Evolutionary conservation across 202 grass and related monocot genomes (phyloP).

Genomic region (Zoysia matrella): DNA sequence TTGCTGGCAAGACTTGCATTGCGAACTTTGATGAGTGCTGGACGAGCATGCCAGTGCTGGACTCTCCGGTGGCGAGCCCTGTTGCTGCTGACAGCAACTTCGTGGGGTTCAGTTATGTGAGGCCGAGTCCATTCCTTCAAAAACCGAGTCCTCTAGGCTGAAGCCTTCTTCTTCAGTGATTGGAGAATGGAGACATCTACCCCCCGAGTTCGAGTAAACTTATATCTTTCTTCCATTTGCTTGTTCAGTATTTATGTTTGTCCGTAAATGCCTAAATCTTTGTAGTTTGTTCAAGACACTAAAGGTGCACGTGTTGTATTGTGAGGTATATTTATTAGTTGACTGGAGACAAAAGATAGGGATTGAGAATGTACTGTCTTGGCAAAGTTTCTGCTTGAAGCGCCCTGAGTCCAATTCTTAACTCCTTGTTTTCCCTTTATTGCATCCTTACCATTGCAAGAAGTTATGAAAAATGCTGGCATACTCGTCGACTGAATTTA

Average conservation of each 20-base stretch:
- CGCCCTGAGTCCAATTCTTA: not conserved
- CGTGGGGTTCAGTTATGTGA: slow-evolving; percentile 69
- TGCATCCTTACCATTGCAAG: not conserved
- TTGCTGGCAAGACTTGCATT: slow-evolving; percentile 57
- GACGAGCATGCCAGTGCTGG: slow-evolving; percentile 66
- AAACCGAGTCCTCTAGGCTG: slow-evolving; percentile 53
- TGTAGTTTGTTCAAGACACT: slow-evolving; percentile 6
- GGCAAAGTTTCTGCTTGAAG: not conserved
- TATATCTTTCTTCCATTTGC: not conserved
- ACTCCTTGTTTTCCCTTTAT: not conserved
- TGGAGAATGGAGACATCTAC: not conserved
- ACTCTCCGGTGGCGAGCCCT: slow-evolving; percentile 71
- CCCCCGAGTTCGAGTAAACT: not conserved
- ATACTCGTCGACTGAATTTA: not conserved
- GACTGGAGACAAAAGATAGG: not conserved
- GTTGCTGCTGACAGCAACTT: slow-evolving; percentile 52
- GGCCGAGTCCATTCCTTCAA: slow-evolving; percentile 59
- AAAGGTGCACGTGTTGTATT: not conserved
- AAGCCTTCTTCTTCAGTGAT: not conserved
- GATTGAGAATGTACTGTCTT: not conserved
- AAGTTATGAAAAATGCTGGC: not conserved
- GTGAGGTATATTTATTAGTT: not conserved
- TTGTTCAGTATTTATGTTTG: not conserved
- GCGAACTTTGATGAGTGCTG: slow-evolving; percentile 80
- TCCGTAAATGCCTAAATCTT: not conserved